These are phyloP conservation scores for Boeremia exigua DNA, from an alignment of 2,329 filamentous ascomycete genomes.

Conservation along the genomic window DNA sequence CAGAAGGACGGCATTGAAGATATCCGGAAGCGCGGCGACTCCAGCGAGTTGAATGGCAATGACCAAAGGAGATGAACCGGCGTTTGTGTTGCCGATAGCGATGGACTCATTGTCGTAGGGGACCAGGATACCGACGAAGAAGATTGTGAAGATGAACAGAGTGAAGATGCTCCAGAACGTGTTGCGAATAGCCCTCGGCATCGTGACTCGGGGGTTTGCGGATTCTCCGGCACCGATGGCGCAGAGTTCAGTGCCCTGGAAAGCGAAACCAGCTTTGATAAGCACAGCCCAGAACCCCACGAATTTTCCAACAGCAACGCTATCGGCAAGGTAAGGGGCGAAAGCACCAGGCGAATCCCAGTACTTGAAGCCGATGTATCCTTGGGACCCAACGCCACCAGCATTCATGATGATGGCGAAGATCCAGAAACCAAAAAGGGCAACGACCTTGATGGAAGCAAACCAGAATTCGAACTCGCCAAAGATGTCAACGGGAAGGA, in stretches of 20 bases:
- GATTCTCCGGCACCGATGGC: constrained; percentile 81
- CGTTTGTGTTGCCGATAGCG: constrained; percentile 60
- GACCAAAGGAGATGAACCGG: constrained; percentile 66
- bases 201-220: constrained; percentile 72
- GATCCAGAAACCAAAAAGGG: constrained; percentile 76
- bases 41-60: constrained; percentile 55
- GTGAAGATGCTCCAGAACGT: constrained; percentile 77
- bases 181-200: constrained; percentile 74
- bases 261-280: constrained; percentile 72
- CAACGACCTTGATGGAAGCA: constrained; percentile 76
- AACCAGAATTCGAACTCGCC: constrained; percentile 83
- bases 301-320: constrained; percentile 64
- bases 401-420: constrained; percentile 78
- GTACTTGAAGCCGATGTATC: constrained; percentile 76
- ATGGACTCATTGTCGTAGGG: constrained; percentile 66
- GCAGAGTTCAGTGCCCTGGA: constrained; percentile 76
- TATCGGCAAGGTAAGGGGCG: constrained; percentile 65
- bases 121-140: constrained; percentile 75
- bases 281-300: constrained; percentile 73
- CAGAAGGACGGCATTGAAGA: constrained; percentile 80
- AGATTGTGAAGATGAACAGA: constrained; percentile 66
- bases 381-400: constrained; percentile 67
- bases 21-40: constrained; percentile 54
- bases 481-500: constrained; percentile 74
- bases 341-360: constrained; percentile 74